Evolutionary conservation across 2,329 filamentous ascomycete genomes (phyloP).

Genomic region (Penicillium sp.): DNA sequence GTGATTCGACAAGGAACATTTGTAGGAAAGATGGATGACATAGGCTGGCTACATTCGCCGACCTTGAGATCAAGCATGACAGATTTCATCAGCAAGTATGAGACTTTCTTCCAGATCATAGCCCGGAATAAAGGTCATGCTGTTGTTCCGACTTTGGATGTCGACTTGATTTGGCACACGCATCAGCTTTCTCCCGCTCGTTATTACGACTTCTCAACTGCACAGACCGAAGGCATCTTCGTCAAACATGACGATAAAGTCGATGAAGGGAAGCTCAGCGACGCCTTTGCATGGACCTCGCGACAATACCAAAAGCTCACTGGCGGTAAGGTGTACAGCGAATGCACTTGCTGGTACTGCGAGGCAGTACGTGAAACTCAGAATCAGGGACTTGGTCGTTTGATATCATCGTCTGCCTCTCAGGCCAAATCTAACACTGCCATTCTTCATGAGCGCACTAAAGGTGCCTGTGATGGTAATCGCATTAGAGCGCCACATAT

Average conservation of each 20-base stretch:
- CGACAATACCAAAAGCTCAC: constrained; percentile 67
- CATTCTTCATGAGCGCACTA: not conserved
- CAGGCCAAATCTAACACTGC: not conserved
- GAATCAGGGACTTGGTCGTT: not conserved
- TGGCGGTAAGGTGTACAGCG: constrained; percentile 65
- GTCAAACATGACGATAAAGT: constrained; percentile 84
- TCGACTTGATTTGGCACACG: constrained; percentile 60
- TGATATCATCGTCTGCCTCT: not conserved
- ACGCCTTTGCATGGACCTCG: constrained; percentile 70
- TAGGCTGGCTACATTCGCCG: constrained; percentile 78
- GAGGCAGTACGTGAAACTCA: constrained; percentile 1
- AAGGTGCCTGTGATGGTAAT: not conserved
- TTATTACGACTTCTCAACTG: constrained; percentile 63
- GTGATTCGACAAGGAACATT: constrained; percentile 48
- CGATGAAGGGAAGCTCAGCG: constrained; percentile 63
- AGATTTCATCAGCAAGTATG: constrained; percentile 60
- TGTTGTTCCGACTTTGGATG: constrained; percentile 40
- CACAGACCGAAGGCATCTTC: constrained; percentile 53
- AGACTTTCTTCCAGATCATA: constrained; percentile 48
- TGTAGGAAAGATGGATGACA: constrained; percentile 65
- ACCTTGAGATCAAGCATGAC: constrained; percentile 63
- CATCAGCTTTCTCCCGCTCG: constrained; percentile 67
- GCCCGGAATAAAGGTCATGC: constrained; percentile 34
- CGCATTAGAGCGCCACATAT: not conserved
- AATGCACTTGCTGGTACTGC: constrained; percentile 73